Evolutionary conservation across 2,329 filamentous ascomycete genomes (phyloP), one percentile per base, ranked within the genome.

Genomic region (Amauroascus verrucosus): DNA sequence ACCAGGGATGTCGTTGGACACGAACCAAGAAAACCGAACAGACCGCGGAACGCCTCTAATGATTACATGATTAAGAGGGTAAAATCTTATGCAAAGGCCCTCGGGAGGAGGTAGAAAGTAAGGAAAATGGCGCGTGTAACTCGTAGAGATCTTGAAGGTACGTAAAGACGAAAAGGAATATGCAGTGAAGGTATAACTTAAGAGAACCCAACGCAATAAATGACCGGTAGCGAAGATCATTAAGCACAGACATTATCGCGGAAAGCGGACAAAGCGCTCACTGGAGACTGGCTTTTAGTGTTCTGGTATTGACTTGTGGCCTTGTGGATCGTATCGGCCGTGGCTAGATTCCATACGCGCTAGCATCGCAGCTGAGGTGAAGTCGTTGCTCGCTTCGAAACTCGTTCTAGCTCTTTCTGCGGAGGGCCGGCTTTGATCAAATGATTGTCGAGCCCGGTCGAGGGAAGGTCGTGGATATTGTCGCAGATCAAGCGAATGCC

Each of bases 341-440:
- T 81, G 22, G 86, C 90, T 72, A 96, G 93, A 58, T 49, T 59
- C 58, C 49, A 59, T 56, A 58, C 89, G 80, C 46, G 84, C 84
- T 60, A 98, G 73, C 65, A 91, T 83, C 35, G 88, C 88, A 13
- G 90, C 90, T 26, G 86, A 90, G 0, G 91, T 95, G 64, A 96
- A 95, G 63, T 97, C 93, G 62, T 83, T 86, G 67, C 84, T 93
- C 35, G 82, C 82, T 70, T 96, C 91, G 66, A 88, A 95, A 67
- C 86, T 91, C 9, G 85, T 79, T 61, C 89, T 79, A 16, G 88
- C 81, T 24, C 85, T 82, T 64, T 97, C 93, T 81, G 95, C 91
- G 0, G 88, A 95, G 58, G 83, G 82, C 48, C 90, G 79, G 62
- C 94, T 81, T 53, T 90, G 81, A 64, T 97, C 91, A 66, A 86